Evolutionary conservation across 129 eudicot species (phyloP).

Genomic region (sunflower (Helianthus annuus)): DNA sequence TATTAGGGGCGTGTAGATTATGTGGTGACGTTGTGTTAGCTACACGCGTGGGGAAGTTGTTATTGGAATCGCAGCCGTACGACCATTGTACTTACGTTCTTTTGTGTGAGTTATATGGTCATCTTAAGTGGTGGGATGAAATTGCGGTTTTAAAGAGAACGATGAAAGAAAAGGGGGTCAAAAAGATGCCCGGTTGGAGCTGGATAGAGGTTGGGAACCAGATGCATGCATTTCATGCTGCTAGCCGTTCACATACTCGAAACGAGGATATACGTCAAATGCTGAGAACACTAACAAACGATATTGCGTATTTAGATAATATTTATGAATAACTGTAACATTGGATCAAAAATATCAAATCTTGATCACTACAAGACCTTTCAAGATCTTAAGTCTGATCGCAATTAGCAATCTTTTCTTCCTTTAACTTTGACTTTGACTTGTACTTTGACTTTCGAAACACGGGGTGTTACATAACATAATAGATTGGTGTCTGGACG

Average conservation of each 20-base stretch:
- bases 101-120: constrained; percentile 80
- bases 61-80: constrained; percentile 69
- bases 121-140: constrained; percentile 71
- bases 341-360: constrained; percentile 5
- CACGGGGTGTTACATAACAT: no score
- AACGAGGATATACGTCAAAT: constrained; percentile 45
- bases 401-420: no score
- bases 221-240: constrained; percentile 77
- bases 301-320: constrained; percentile 32
- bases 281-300: constrained; percentile 34
- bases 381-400: constrained; percentile 27
- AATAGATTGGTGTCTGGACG: no score
- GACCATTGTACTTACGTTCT: constrained; percentile 90
- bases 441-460: no score
- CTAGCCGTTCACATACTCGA: constrained; percentile 56
- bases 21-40: constrained; percentile 84
- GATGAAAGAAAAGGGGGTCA: constrained; percentile 85
- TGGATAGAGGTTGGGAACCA: constrained; percentile 75
- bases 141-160: constrained; percentile 58
- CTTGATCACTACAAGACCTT: constrained; percentile 14
- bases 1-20: constrained; percentile 78
- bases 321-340: not conserved
- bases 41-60: constrained; percentile 45
- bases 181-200: constrained; percentile 95
- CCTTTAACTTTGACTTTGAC: no score